These are phyloP conservation scores for Apiotrichum gracile DNA, from an alignment of 1,284 basidiomycete species.

Conservation along the genomic window DNA sequence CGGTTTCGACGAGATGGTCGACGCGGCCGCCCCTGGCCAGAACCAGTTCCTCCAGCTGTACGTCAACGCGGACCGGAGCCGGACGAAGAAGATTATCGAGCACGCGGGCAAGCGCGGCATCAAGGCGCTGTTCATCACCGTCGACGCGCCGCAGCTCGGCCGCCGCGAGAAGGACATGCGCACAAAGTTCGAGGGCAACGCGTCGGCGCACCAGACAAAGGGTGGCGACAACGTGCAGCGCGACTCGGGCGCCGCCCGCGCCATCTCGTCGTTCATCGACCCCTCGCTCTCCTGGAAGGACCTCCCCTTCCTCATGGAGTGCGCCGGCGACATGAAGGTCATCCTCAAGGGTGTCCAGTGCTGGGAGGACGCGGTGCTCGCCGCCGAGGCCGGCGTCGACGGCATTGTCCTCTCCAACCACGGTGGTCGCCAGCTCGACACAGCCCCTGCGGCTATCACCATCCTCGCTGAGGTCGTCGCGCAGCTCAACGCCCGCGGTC, in stretches of 20 bases:
- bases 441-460: conserved; percentile 82
- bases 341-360: conserved; percentile 88
- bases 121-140: conserved; percentile 80
- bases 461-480: conserved; percentile 79
- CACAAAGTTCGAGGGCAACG: conserved; percentile 85
- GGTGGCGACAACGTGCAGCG: conserved; percentile 62
- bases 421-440: conserved; percentile 79
- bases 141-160: conserved; percentile 87
- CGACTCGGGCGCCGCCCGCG: conserved; percentile 84
- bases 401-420: conserved; percentile 64
- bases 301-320: conserved; percentile 77
- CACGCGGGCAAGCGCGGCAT: conserved; percentile 78
- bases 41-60: conserved; percentile 76
- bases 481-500: conserved; percentile 61
- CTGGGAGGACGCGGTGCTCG: conserved; percentile 88
- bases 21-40: conserved; percentile 67
- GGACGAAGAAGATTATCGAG: conserved; percentile 74
- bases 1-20: conserved; percentile 79
- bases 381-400: conserved; percentile 72
- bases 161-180: conserved; percentile 93
- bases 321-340: conserved; percentile 80
- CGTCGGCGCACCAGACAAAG: conserved; percentile 58
- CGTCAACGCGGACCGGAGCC: conserved; percentile 75
- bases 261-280: conserved; percentile 95
- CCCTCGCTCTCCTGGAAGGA: conserved; percentile 82